Base-by-base conservation (phyloP, 257 asterid species). In the Nyctanthes arbortristis region DNA sequence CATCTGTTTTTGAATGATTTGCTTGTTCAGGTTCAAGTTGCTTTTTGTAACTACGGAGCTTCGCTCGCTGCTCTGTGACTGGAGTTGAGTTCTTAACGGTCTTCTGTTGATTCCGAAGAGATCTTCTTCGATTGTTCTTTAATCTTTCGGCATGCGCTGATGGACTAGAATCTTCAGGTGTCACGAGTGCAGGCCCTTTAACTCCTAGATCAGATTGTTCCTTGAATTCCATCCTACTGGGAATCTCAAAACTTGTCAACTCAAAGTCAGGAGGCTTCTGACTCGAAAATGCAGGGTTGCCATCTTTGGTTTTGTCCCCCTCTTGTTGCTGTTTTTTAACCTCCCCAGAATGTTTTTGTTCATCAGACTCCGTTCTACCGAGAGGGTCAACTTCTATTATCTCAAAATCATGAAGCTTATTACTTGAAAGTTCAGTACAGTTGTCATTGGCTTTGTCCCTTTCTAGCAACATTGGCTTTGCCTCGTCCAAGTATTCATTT, bases 211-310 rank as follows among this genome's bases (percentile, higher is more conserved):
- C 64, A 25, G 20, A 40, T 59, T 18, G 27, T 10, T 9, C 9
- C 18, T 13, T 18, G 14, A 36, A 18, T 39, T 39, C 35, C 57
- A 39, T 22, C n/a, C n/a, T n/a, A n/a, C n/a, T n/a, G n/a, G 65
- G 57, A 52, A 68, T 69, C 73, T 78, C 78, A 31, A 61, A 65
- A 54, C 14, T 18, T 73, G 68, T 5, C 1, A 25, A 72, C 36
- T 87, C 85, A 63, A 77, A 77, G 61, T 85, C 77, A 2, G 87
- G 79, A 58, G 87, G 82, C 69, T 56, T 73, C 66, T 72, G 80
- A 57, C 70, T 59, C 4, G 66, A 68, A 60, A 43, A 30, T 33
- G 65, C 78, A 4, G 34, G 28, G 29, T 16, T 43, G 18, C 22
- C 11, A 30, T 72, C 68, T 22, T 77, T 62, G 22, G 37, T 37